Base-by-base conservation (phyloP, 202 grass and related monocot species). In the Bolboschoenoplectus hybrid region DNA sequence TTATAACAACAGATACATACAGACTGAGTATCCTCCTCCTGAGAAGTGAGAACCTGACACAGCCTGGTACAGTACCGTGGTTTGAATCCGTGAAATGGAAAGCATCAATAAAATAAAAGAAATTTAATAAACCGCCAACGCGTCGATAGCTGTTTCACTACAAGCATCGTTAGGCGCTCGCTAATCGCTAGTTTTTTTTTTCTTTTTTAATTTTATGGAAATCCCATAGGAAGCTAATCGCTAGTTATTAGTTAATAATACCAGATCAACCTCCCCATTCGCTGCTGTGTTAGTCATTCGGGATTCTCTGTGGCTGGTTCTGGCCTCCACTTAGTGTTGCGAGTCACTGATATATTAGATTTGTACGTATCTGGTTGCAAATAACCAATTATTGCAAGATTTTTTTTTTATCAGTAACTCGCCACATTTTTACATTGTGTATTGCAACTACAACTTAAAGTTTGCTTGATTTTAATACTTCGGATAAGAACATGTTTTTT, bases 81-180 rank as follows among this genome's bases (percentile, higher is more conserved):
- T 74, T 51, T 74, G 73, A 38, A 76, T 76, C 26, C 35, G 34
- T 57, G 52, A 58, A 79, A 79, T 57, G 52, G 41, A 79, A 79
- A 13, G 44, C 3, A 75, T 7, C 72, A 6, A 53, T 26, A 1
- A 17, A 7, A n/a, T 1, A 0, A 81, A 81, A 36, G 14, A 34
- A 64, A 49, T 7, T n/a, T 13, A 61, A n/a, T 47, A 66, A 83
- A 83, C 40, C 62, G 81, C 61, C 62, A 20, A 12, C 46, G 79
- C 55, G 34, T 83, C 50, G 12, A 41, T 70, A 83, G 81, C 81
- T 83, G 81, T 83, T 64, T 16, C 8, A 19, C 49, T 60, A 6
- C 70, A 74, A 56, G 51, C 74, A 56, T 13, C 74, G 50, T 5
- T 17, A 56, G 11, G 12, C 74, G 26, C 32, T 56, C 14, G 73